Evolutionary conservation across 169 alveolate species (phyloP), one percentile per base, ranked within the genome.

Genomic region (Plasmodium fragile): DNA sequence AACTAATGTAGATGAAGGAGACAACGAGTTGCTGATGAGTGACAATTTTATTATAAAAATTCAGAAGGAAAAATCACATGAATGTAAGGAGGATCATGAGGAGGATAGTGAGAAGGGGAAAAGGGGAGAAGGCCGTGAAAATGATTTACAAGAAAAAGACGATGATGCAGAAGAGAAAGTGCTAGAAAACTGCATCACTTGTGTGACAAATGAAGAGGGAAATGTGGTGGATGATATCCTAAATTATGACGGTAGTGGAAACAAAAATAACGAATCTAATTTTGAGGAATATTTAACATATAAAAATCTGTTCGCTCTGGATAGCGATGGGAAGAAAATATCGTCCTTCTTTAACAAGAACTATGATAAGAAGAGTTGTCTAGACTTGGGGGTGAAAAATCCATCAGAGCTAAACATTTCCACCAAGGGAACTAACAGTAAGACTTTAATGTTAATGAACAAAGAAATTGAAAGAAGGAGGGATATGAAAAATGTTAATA

Each of bases 1-100:
- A 41, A 3, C 77, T 22, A 89, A 89, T 78, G 81, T 70, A 78
- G 71, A 89, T 10, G 34, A 89, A 55, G 78, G 30, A 2, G 83
- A 55, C 4, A 89, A 77, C 32, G 94, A 78, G 34, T 72, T 89
- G n/a, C 30, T 89, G 22, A 89, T 89, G 94, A 78, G 72, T 52
- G 94, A 89, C 52, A 59, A 89, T 78, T 89, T 89, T 89, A 79
- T 89, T 55, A 79, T 89, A 10, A 89, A 89, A 78, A 89, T 89
- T 22, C 93, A 43, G 28, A 55, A 49, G 59, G 85, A 84, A 34
- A 73, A 16, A 49, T 73, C 81, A 3, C 11, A 72, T 45, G 84
- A 30, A 22, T 22, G 52, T 6, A 72, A 30, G 10, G 81, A 4
- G 18, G 72, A n/a, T 69, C 18, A 70, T 28, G 75, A 80, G 22